Evolutionary conservation across 1,284 basidiomycete species (phyloP), one percentile per base, ranked within the genome.

Genomic region (Apiotrichum siamense): DNA sequence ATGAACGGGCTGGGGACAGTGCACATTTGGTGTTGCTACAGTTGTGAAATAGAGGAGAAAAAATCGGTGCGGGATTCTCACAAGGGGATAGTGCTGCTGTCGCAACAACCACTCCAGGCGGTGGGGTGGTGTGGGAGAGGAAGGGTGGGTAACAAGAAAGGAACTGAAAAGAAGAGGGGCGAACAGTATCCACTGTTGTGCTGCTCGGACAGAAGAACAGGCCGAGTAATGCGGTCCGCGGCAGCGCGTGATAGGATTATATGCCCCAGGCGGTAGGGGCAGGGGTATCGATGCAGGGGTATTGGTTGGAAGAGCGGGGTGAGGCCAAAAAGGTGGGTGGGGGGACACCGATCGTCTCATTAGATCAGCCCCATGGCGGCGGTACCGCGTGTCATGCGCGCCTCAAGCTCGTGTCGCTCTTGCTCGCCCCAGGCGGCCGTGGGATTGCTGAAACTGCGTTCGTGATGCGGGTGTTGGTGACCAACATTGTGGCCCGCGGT

Each of bases 241-340:
- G 17, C 38, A 40, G 24, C 25, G n/a, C n/a, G n/a, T n/a, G n/a
- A n/a, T n/a, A n/a, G n/a, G 6, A 31, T 42, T 31, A 31, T 44
- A 32, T 32, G 44, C 35, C 12, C n/a, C 4, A 12, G 3, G 15
- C n/a, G n/a, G n/a, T n/a, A n/a, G n/a, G 10, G 9, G 40, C 12
- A 21, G 20, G 52, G 52, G 52, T 53, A 53, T 53, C 43, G 45
- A 47, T 53, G 52, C 52, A 53, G 47, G 47, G 40, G 52, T 53
- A 44, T 27, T 24, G 42, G 12, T 42, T 21, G 38, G 38, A 17
- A 39, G 33, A n/a, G 18, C 13, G 33, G 10, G 33, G 33, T 15
- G 10, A 15, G 29, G 15, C 29, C 10, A 11, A 11, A 15, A 31
- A 31, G 29, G 15, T n/a, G 27, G 13, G 32, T 33, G 7, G 32